Conservation (phyloP, 257 asterid genomes). For the Solanum microdontum region DNA sequence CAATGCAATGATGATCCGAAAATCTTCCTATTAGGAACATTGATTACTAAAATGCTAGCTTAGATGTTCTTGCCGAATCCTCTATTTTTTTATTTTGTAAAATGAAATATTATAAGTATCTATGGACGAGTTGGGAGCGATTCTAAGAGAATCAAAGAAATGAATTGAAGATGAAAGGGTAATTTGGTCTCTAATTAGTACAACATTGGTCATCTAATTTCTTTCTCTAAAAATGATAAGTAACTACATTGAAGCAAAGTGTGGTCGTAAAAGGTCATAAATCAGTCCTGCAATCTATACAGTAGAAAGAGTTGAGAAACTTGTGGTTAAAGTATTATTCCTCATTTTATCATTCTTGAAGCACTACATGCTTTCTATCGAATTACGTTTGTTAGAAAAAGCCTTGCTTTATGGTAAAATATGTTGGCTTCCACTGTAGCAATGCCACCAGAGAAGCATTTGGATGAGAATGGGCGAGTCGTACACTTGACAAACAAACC, state of each 20-base stretch:
- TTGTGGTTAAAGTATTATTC: not conserved
- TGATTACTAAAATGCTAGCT: not conserved
- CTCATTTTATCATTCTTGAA: not conserved
- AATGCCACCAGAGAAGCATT: conserved; percentile 24
- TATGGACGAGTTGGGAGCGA: not conserved
- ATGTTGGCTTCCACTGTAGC: conserved; percentile 9
- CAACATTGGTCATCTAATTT: not conserved
- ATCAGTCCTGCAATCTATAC: not conserved
- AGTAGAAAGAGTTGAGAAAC: not conserved
- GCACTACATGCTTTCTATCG: not conserved
- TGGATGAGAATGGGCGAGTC: conserved; percentile 13
- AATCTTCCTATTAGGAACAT: not conserved
- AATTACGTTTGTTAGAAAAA: not conserved
- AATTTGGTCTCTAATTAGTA: not conserved
- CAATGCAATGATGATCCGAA: not conserved
- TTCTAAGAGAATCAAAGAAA: not conserved
- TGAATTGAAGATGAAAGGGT: not conserved
- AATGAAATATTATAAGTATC: not conserved
- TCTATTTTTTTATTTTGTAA: not conserved
- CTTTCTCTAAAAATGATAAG: not conserved
- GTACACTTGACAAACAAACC: conserved; percentile 19
- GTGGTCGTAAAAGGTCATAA: not conserved
- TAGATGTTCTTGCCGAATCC: not conserved
- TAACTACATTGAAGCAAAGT: not conserved
- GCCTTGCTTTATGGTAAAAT: not conserved